Conservation (phyloP, 805 yeast genomes). For the Metschnikowia continentalis region DNA sequence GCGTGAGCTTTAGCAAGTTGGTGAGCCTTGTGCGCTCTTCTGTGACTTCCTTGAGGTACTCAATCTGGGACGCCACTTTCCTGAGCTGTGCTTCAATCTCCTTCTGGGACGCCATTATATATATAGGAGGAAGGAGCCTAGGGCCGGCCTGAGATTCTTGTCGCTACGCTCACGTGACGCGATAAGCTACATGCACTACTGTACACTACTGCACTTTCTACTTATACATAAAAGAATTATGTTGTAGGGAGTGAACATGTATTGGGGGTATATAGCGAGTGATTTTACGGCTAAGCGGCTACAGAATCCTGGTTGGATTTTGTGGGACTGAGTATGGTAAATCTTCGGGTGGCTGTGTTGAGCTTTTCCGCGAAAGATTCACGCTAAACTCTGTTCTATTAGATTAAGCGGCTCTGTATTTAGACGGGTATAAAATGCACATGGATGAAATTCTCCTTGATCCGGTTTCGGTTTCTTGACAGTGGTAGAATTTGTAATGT, state of each 20-base stretch:
- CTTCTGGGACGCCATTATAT: constrained; percentile 16
- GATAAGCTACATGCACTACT: constrained; percentile 1
- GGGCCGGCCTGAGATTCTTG: background rate
- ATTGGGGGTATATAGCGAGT: background rate
- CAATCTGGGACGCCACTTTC: constrained; percentile 20
- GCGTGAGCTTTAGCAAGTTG: constrained; percentile 28
- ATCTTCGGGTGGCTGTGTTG: too few relatives aligned
- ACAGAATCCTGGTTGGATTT: too few relatives aligned
- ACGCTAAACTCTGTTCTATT: background rate
- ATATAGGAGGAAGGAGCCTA: background rate
- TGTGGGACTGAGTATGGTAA: too few relatives aligned
- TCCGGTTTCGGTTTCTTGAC: background rate
- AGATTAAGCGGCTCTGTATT: background rate
- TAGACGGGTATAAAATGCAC: background rate
- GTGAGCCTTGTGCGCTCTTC: constrained; percentile 34
- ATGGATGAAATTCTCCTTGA: background rate
- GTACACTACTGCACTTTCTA: background rate
- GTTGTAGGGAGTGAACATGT: background rate
- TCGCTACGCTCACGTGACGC: background rate
- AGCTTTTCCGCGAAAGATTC: background rate
- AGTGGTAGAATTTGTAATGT: background rate
- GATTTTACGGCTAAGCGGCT: background rate
- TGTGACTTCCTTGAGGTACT: constrained; percentile 25
- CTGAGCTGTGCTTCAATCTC: constrained; percentile 20
- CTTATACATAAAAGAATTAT: background rate